These are phyloP conservation scores for Neonectria punicea DNA, from an alignment of 2,329 filamentous ascomycete species.

Conservation along the genomic window DNA sequence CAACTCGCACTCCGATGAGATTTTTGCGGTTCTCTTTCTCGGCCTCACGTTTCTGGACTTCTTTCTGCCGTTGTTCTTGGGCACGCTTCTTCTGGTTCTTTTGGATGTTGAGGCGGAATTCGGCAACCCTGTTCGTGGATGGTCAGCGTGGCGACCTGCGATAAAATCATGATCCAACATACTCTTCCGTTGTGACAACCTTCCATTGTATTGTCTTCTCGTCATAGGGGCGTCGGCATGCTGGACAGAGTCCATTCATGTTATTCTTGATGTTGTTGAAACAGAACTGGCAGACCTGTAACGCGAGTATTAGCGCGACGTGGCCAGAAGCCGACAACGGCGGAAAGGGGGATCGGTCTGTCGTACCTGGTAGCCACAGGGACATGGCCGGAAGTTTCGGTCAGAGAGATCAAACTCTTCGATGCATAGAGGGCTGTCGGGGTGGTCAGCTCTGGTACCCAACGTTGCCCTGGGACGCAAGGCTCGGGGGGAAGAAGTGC, in stretches of 20 bases:
- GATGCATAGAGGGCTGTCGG: conserved; percentile 90
- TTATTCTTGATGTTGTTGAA: conserved; percentile 99
- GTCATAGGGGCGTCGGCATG: conserved; percentile 93
- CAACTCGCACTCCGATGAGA: conserved; percentile 91
- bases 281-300: conserved; percentile 97
- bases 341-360: neutral
- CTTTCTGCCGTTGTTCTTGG: conserved; percentile 85
- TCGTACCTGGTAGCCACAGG: conserved; percentile 94
- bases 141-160: conserved; percentile 31
- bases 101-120: conserved; percentile 80
- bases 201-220: conserved; percentile 98
- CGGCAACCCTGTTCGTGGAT: conserved; percentile 66
- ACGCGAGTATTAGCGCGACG: conserved; percentile 36
- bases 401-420: conserved; percentile 99
- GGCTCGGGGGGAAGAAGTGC: conserved; percentile 23
- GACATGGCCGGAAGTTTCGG: conserved; percentile 95
- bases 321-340: conserved; percentile 27
- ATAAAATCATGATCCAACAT: conserved; percentile 52
- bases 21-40: conserved; percentile 97
- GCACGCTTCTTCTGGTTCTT: conserved; percentile 95
- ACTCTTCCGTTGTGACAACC: conserved; percentile 95
- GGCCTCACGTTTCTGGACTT: conserved; percentile 94
- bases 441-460: conserved; percentile 37
- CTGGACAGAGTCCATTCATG: conserved; percentile 97
- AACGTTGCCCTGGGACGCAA: conserved; percentile 36